These are phyloP conservation scores for Prinsepia uniflora DNA, from an alignment of 306 rosid species.

Conservation along the genomic window DNA sequence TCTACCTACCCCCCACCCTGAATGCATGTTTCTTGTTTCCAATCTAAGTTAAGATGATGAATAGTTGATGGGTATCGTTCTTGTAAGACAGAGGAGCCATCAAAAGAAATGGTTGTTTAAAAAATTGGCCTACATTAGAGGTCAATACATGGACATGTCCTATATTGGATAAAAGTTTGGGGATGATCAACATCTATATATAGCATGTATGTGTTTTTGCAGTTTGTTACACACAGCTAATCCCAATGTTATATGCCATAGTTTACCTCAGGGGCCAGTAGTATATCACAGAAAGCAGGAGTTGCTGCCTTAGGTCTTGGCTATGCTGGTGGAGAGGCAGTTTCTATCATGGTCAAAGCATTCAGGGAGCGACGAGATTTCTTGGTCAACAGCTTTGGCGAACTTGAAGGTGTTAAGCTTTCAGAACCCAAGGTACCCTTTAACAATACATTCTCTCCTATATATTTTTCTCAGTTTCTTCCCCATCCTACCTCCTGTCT, in stretches of 20 bases:
- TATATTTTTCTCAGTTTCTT: not conserved
- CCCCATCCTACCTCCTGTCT: not conserved
- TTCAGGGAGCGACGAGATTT: constrained; percentile 86
- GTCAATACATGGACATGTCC: constrained; percentile 9
- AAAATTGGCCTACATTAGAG: not conserved
- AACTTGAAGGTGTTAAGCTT: constrained; percentile 72
- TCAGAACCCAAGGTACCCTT: constrained; percentile 74
- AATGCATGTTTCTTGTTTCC: not conserved
- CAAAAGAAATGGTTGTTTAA: not conserved
- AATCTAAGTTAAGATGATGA: not conserved
- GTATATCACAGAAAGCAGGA: constrained; percentile 90
- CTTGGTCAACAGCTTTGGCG: constrained; percentile 73
- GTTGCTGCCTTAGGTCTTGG: constrained; percentile 95
- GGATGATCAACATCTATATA: not conserved
- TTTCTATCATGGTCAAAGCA: constrained; percentile 80
- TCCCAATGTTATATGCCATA: constrained; percentile 34
- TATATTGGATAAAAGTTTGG: constrained; percentile 16
- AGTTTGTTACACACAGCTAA: constrained; percentile 16
- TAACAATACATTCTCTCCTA: not conserved
- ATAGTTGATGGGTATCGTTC: not conserved
- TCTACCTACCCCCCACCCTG: too few relatives aligned
- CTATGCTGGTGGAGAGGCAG: constrained; percentile 90
- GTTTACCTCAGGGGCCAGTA: constrained; percentile 92
- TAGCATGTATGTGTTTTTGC: not conserved
- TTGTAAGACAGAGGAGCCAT: not conserved